A percentile compares a stretch with the other conserved stretches of the same genome.
Conservation (phyloP, 2,329 filamentous ascomycete genomes). For the Colletotrichum theobromicola region DNA sequence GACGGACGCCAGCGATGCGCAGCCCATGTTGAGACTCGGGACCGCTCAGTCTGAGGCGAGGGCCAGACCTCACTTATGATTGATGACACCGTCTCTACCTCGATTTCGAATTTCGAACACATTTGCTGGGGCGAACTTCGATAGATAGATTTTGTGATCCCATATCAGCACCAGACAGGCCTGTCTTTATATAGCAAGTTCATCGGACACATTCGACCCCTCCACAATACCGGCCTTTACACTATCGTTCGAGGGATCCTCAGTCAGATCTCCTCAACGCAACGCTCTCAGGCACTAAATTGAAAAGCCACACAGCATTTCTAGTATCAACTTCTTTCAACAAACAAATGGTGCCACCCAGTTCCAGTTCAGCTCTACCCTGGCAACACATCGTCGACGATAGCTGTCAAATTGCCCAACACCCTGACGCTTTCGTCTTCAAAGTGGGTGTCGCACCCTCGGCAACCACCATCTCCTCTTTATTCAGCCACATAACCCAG, state of each 20-base stretch:
- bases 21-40: background rate
- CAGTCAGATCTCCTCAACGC: background rate
- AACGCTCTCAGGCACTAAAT: rapidly evolving
- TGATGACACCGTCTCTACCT: background rate
- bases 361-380: no score
- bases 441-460: background rate
- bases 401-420: background rate
- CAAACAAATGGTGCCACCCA: no score
- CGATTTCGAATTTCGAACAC: rapidly evolving
- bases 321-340: background rate
- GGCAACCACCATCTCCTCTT: background rate
- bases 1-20: background rate
- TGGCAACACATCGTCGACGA: no score
- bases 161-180: background rate
- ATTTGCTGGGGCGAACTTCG: background rate
- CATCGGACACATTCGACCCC: no score
- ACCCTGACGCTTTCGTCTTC: rapidly evolving
- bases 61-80: background rate
- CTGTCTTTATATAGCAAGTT: background rate
- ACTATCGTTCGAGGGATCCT: no score
- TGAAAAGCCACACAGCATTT: background rate
- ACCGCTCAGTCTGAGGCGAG: background rate
- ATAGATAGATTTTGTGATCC: background rate
- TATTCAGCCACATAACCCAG: background rate
- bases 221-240: no score